Evolutionary conservation across 495 filamentous ascomycete species (phyloP).

Genomic region (Sporormia fimetaria): DNA sequence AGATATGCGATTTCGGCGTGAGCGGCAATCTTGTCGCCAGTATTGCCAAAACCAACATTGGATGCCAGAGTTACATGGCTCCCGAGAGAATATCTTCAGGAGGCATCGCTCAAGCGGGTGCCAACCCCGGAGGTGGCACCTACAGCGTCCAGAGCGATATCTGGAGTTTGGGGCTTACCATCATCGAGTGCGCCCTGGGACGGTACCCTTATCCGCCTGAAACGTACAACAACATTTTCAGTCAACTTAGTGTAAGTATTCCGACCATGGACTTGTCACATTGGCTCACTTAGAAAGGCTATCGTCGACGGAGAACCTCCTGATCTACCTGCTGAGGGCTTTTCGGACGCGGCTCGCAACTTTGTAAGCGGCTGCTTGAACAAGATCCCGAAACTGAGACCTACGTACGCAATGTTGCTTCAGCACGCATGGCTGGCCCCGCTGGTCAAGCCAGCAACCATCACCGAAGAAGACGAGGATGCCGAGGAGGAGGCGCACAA

Average conservation of each 20-base stretch:
- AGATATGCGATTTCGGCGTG: conserved; percentile 98
- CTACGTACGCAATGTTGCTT: conserved; percentile 79
- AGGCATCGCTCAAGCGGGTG: conserved; percentile 63
- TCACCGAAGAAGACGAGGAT: conserved; percentile 62
- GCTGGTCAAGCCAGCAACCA: conserved; percentile 72
- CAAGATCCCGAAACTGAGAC: conserved; percentile 81
- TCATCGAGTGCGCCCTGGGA: conserved; percentile 95
- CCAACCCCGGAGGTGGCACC: conserved; percentile 61
- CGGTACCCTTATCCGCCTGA: conserved; percentile 95
- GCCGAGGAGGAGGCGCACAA: conserved; percentile 29
- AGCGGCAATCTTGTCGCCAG: conserved; percentile 93
- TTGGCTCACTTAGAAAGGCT: conserved; percentile 46
- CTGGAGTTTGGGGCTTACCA: conserved; percentile 87
- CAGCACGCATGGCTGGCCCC: conserved; percentile 78
- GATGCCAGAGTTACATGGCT: conserved; percentile 99
- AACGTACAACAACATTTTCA: conserved; percentile 97
- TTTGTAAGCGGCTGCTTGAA: conserved; percentile 87
- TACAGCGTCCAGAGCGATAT: conserved; percentile 98
- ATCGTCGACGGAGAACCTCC: conserved; percentile 95
- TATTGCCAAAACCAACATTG: conserved; percentile 98
- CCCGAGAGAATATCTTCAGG: conserved; percentile 88
- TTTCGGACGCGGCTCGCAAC: conserved; percentile 66
- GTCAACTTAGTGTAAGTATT: conserved; percentile 80
- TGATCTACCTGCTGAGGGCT: conserved; percentile 63
- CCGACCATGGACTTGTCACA: neutral